A percentile compares a stretch with the other conserved stretches of the same genome.
phyloP scores from a whole-genome alignment of 1,139 yeast species.

The Suhomyces coccinellae region DNA sequence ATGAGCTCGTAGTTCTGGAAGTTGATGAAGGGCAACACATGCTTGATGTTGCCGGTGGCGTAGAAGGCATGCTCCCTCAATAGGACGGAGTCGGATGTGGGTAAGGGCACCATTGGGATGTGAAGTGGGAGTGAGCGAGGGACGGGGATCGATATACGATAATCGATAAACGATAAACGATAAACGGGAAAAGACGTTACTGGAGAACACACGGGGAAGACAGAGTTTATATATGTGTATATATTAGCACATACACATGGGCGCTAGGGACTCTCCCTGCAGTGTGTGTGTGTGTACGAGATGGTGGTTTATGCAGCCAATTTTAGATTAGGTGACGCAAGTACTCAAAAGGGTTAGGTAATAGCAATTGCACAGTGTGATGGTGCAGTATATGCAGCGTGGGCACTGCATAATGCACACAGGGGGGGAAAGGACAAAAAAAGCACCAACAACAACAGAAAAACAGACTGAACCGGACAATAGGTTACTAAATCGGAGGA shows the following conservation, averaged over 20 bases:
- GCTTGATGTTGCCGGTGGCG: conserved; percentile 24
- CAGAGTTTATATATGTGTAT: conserved; percentile 1
- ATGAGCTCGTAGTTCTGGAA: conserved; percentile 18
- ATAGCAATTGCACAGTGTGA: neutral
- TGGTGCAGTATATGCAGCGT: too few relatives aligned
- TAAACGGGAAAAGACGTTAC: too few relatives aligned
- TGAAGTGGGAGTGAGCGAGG: too few relatives aligned
- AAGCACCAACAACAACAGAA: neutral
- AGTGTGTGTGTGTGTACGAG: too few relatives aligned
- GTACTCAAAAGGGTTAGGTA: neutral
- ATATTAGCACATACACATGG: neutral
- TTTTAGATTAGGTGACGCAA: too few relatives aligned
- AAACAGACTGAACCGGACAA: neutral
- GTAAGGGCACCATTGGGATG: conserved; percentile 20
- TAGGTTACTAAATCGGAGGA: neutral
- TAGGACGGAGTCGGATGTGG: conserved; percentile 25
- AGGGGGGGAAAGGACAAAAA: neutral
- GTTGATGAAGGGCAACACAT: conserved; percentile 20
- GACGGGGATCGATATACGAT: neutral
- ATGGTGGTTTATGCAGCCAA: neutral
- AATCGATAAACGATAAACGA: neutral
- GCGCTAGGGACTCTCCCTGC: too few relatives aligned
- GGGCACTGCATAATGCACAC: neutral
- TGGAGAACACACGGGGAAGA: neutral
- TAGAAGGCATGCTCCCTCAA: conserved; percentile 35